Percentiles rank a stretch among this genome's conserved stretches.
phyloP scores from a whole-genome alignment of 2,329 filamentous ascomycete genomes.

The Pseudohalonectria lignicola region DNA sequence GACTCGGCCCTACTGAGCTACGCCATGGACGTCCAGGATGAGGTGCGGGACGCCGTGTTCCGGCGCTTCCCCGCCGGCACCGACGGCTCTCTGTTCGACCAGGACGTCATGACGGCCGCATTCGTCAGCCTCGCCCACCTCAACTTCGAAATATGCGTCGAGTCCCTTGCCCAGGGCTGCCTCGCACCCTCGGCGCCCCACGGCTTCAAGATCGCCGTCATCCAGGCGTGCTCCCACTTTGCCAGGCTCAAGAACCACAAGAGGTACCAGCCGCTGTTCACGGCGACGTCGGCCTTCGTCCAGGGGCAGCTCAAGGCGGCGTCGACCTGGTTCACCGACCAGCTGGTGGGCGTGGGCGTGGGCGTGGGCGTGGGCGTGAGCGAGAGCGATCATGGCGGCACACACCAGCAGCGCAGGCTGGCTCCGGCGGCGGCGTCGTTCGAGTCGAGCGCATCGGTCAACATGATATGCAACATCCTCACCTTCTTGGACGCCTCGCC shows the following conservation, averaged over 20 bases:
- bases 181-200: slow-evolving; percentile 44
- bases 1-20: slow-evolving; percentile 56
- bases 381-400: no score
- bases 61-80: slow-evolving; percentile 34
- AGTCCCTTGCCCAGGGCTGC: slow-evolving; percentile 44
- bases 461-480: slow-evolving; percentile 40
- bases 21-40: slow-evolving; percentile 58
- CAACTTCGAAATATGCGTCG: slow-evolving; percentile 46
- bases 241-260: slow-evolving; percentile 37
- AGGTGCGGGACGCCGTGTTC: slow-evolving; percentile 56
- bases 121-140: slow-evolving; percentile 55
- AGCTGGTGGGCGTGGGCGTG: slow-evolving; percentile 24
- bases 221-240: slow-evolving; percentile 54
- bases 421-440: no score
- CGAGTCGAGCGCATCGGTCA: slow-evolving; percentile 25
- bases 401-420: no score
- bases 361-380: no score
- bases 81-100: slow-evolving; percentile 44
- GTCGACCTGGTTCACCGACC: slow-evolving; percentile 24
- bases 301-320: slow-evolving; percentile 42
- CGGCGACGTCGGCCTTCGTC: slow-evolving; percentile 43
- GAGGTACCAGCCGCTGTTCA: slow-evolving; percentile 44
- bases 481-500: slow-evolving; percentile 46
- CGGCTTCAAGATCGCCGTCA: slow-evolving; percentile 50
- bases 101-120: slow-evolving; percentile 53